Percentiles rank a stretch among this genome's conserved stretches.
phyloP scores from a whole-genome alignment of 108 stramenopile genomes.

The Mediolabrus comicus region DNA sequence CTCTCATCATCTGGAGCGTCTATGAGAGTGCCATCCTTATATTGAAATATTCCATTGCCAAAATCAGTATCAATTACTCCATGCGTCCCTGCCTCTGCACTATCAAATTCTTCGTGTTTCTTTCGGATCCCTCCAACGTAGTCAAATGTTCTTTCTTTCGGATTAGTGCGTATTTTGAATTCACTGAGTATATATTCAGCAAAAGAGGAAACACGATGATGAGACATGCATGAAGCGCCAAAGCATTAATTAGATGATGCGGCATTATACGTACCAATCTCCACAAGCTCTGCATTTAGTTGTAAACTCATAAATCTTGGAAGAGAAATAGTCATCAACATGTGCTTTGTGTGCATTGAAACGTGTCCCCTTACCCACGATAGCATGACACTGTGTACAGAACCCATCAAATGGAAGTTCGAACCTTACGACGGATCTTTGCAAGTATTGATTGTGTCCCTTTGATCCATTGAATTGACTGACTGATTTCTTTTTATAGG shows the following conservation, averaged over 20 bases:
- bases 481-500: constrained; percentile 69
- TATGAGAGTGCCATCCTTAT: constrained; percentile 24
- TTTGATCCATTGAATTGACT: constrained; percentile 64
- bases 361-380: constrained; percentile 84
- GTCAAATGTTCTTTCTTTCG: constrained; percentile 66
- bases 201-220: not conserved
- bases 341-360: constrained; percentile 94
- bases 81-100: constrained; percentile 40
- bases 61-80: constrained; percentile 47
- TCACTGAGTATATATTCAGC: not conserved
- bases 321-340: constrained; percentile 81
- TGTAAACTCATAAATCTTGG: constrained; percentile 88
- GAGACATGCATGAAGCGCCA: too few relatives aligned
- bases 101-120: constrained; percentile 62
- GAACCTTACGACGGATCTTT: constrained; percentile 88
- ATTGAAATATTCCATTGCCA: constrained; percentile 39
- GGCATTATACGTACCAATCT: constrained; percentile 17
- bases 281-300: constrained; percentile 89
- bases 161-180: not conserved
- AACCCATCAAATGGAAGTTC: constrained; percentile 91
- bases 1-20: constrained; percentile 1
- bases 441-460: constrained; percentile 85
- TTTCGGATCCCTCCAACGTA: constrained; percentile 75
- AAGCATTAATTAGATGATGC: too few relatives aligned
- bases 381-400: constrained; percentile 71